Evolutionary conservation across 345 rosid genomes (phyloP), one percentile per base, ranked within the genome.

Genomic region (Bruguiera gymnorhiza): DNA sequence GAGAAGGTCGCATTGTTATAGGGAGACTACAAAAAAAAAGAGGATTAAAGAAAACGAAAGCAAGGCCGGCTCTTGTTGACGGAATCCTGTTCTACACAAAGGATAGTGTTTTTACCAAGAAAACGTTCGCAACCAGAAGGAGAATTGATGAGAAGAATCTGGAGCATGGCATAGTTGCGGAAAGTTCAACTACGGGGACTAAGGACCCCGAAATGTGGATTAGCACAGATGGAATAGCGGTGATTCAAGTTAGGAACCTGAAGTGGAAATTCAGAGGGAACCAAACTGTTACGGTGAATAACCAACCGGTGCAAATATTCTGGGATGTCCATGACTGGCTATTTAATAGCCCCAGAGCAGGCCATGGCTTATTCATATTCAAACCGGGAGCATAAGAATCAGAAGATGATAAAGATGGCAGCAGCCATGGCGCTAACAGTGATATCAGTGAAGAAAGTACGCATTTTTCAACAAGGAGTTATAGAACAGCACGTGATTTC

Each of bases 291-390:
- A 3, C 86, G 70, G 88, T 90, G 6, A 91, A 89, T 20, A 87
- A 82, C 70, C 90, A 87, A 50, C 88, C 88, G 0, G 83, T 95
- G 27, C 90, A 90, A 74, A 89, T 96, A 26, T 81, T 83, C 68
- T 96, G 97, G 86, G 97, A 96, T 50, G 97, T 96, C 34, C 96
- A 96, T 57, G 98, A 96, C 63, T 96, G 99, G 99, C 67, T 90
- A 75, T 92, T 96, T 63, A 78, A 66, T 31, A 79, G 75, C 76
- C 82, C 91, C 0, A 91, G 89, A 11, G 65, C 85, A 0, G 91
- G 94, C 6, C 82, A 82, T 6, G 99, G 99, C 6, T 55, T 92
- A 83, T 92, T 96, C 79, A 73, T 92, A 66, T 92, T 90, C 83
- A 96, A 90, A 76, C 98, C 97, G 0, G 88, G 88, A 20, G 66